phyloP scores from a whole-genome alignment of 257 asterid species.

The Sherardia arvensis region DNA sequence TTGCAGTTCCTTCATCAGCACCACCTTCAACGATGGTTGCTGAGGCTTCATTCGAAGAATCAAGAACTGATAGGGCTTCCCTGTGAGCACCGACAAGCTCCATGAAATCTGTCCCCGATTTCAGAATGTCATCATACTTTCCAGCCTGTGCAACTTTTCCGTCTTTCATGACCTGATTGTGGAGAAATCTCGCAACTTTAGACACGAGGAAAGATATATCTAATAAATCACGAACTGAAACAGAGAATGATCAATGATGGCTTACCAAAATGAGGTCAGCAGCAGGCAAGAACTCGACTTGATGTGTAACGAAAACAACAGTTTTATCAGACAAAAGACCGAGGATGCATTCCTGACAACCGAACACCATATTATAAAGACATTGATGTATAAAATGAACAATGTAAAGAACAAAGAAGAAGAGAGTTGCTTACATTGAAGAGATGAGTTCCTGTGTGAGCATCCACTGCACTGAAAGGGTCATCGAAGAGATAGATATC shows the following conservation, averaged over 20 bases:
- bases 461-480: conserved; percentile 95
- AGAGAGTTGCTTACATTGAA: conserved; percentile 65
- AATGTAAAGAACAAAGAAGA: background rate
- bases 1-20: conserved; percentile 7
- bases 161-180: conserved; percentile 69
- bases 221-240: background rate
- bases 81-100: conserved; percentile 86
- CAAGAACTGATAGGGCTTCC: conserved; percentile 64
- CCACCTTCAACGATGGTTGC: conserved; percentile 18
- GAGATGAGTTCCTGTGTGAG: conserved; percentile 80
- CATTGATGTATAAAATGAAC: background rate
- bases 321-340: conserved; percentile 53
- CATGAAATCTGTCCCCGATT: conserved; percentile 65
- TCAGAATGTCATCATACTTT: conserved; percentile 61
- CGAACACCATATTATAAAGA: background rate
- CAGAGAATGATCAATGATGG: conserved; percentile 1
- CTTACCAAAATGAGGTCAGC: conserved; percentile 82
- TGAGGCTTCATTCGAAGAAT: conserved; percentile 28
- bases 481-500: conserved; percentile 79
- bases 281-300: conserved; percentile 79
- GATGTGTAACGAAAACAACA: conserved; percentile 72
- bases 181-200: background rate
- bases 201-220: background rate
- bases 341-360: conserved; percentile 61
- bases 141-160: conserved; percentile 75